A percentile compares a stretch with the other conserved stretches of the same genome.
These are phyloP conservation scores for Luffa acutangula DNA, from an alignment of 306 rosid species.

Conservation along the genomic window DNA sequence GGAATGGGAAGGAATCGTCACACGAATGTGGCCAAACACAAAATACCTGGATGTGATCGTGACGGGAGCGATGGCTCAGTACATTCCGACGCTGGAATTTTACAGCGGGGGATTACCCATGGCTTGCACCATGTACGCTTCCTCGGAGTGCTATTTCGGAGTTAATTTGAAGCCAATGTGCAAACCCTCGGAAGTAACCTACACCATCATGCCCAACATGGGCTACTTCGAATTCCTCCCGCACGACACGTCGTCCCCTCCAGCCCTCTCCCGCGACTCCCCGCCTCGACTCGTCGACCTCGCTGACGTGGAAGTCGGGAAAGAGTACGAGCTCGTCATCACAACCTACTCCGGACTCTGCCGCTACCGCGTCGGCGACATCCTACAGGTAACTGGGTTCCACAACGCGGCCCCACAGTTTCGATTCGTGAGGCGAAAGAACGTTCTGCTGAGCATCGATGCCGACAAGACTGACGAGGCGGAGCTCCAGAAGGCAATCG, in stretches of 20 bases:
- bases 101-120: slow-evolving; percentile 61
- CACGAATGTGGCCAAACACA: slow-evolving; percentile 85
- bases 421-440: slow-evolving; percentile 66
- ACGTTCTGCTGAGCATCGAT: slow-evolving; percentile 75
- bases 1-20: slow-evolving; percentile 67
- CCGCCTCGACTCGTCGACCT: slow-evolving; percentile 64
- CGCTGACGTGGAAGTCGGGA: slow-evolving; percentile 57
- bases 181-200: slow-evolving; percentile 61
- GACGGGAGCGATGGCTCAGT: slow-evolving; percentile 97
- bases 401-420: slow-evolving; percentile 62
- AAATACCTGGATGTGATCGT: slow-evolving; percentile 81
- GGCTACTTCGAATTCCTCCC: slow-evolving; percentile 82
- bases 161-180: slow-evolving; percentile 65
- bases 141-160: slow-evolving; percentile 89
- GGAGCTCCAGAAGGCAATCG: slow-evolving; percentile 62
- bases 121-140: slow-evolving; percentile 87
- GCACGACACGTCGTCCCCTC: slow-evolving; percentile 28
- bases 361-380: slow-evolving; percentile 84
- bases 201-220: slow-evolving; percentile 96
- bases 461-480: slow-evolving; percentile 79
- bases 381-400: slow-evolving; percentile 66
- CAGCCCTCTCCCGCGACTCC: slow-evolving; percentile 25
- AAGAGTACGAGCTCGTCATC: slow-evolving; percentile 62
- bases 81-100: slow-evolving; percentile 67
- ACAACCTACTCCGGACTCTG: slow-evolving; percentile 69